A percentile compares a stretch with the other conserved stretches of the same genome.
These are phyloP conservation scores for Ganoderma resinaceum DNA, from an alignment of 1,284 basidiomycete genomes.

Conservation along the genomic window DNA sequence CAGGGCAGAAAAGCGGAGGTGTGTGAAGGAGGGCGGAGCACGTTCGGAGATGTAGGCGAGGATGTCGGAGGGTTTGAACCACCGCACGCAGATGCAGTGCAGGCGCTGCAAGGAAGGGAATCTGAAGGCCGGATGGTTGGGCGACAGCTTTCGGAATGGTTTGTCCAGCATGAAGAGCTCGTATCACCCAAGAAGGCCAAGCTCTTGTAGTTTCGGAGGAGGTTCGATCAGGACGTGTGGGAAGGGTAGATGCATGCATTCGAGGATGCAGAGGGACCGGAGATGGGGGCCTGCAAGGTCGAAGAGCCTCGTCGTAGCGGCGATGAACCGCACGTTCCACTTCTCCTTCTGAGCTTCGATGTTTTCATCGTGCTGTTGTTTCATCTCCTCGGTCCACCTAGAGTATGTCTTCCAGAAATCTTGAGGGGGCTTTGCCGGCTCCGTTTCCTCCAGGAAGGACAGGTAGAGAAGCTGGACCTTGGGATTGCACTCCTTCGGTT, in stretches of 20 bases:
- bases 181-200: background rate
- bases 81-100: background rate
- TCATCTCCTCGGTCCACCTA: background rate
- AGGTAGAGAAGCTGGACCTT: background rate
- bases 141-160: background rate
- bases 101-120: constrained; percentile 13
- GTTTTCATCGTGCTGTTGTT: background rate
- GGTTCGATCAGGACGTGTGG: background rate
- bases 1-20: constrained; percentile 8
- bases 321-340: background rate
- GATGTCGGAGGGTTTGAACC: background rate
- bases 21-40: constrained; percentile 1
- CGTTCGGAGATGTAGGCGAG: background rate
- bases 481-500: background rate
- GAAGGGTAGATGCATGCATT: background rate
- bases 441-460: background rate
- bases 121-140: background rate
- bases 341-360: background rate
- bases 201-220: background rate
- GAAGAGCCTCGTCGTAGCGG: background rate
- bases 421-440: background rate
- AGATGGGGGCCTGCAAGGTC: background rate
- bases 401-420: background rate
- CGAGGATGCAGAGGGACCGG: background rate
- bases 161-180: background rate